These are phyloP conservation scores for Jatropha podagrica DNA, from an alignment of 441 rosid species.

Conservation along the genomic window DNA sequence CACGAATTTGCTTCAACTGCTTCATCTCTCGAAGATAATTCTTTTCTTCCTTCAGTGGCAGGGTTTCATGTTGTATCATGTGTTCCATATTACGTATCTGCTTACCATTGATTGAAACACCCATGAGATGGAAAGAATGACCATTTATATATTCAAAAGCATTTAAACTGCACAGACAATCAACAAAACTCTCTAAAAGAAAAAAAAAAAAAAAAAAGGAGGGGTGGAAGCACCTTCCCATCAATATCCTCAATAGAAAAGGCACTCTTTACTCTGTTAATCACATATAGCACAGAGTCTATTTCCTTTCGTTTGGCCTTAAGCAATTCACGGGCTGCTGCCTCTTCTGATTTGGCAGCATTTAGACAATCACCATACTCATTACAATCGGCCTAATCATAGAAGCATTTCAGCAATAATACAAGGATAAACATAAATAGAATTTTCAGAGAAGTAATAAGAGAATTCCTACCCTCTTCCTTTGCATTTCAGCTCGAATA, in stretches of 20 bases:
- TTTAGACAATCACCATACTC: slow-evolving; percentile 39
- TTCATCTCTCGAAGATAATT: slow-evolving; percentile 68
- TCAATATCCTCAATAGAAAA: slow-evolving; percentile 60
- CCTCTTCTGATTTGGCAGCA: slow-evolving; percentile 56
- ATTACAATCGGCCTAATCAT: slow-evolving; percentile 45
- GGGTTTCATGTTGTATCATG: slow-evolving; percentile 72
- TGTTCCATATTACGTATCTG: slow-evolving; percentile 75
- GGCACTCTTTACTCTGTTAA: slow-evolving; percentile 53
- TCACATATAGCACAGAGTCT: slow-evolving; percentile 53
- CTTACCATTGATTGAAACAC: slow-evolving; percentile 22
- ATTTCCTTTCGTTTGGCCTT: slow-evolving; percentile 70
- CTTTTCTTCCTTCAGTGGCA: slow-evolving; percentile 78
- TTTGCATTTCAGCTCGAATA: slow-evolving; percentile 52
- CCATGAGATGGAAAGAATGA: not conserved
- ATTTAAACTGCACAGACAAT: slow-evolving; percentile 7
- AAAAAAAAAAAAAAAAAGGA: not conserved
- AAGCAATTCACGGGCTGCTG: slow-evolving; percentile 51
- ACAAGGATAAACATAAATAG: slow-evolving; percentile 10
- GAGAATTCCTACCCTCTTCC: slow-evolving; percentile 44
- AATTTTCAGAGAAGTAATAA: slow-evolving; percentile 6
- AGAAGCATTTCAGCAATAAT: slow-evolving; percentile 30
- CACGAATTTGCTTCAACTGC: slow-evolving; percentile 61
- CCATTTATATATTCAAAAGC: not conserved
- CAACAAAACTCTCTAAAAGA: not conserved
- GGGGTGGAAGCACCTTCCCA: slow-evolving; percentile 43